Conservation (phyloP, 192 early-diverging fungal species). For the Umbelopsis vinacea region DNA sequence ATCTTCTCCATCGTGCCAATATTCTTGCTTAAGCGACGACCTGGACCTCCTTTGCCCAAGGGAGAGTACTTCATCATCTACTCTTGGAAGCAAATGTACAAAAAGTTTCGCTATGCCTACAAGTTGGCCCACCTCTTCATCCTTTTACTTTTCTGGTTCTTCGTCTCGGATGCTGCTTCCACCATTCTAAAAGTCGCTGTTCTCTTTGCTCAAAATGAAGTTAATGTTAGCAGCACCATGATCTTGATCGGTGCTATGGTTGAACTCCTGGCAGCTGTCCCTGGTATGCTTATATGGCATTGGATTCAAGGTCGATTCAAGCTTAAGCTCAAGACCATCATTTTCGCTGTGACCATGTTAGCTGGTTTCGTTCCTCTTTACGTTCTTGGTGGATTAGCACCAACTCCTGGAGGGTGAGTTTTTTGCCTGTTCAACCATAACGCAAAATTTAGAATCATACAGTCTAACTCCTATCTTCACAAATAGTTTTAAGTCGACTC, state of each 20-base stretch:
- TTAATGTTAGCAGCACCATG: conserved; percentile 51
- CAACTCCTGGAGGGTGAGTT: conserved; percentile 5
- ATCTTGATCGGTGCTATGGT: conserved; percentile 52
- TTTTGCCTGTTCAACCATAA: background rate
- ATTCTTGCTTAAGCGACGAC: conserved; percentile 44
- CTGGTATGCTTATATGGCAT: conserved; percentile 56
- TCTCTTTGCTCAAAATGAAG: conserved; percentile 59
- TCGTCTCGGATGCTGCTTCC: conserved; percentile 64
- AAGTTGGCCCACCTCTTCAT: conserved; percentile 52
- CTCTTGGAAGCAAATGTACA: conserved; percentile 45
- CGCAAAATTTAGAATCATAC: background rate
- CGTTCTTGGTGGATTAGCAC: conserved; percentile 50
- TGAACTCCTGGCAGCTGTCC: conserved; percentile 47
- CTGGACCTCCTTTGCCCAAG: conserved; percentile 51
- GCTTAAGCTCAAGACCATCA: conserved; percentile 48
- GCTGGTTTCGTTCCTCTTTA: conserved; percentile 52
- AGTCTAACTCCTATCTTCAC: conserved; percentile 20
- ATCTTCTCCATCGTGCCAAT: conserved; percentile 43
- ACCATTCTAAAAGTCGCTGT: conserved; percentile 56
- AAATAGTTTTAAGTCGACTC: conserved; percentile 42
- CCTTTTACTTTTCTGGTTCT: conserved; percentile 70
- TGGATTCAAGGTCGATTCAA: conserved; percentile 49
- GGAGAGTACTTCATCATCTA: conserved; percentile 46
- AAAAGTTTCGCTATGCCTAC: conserved; percentile 44
- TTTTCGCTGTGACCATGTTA: conserved; percentile 45